phyloP scores from a whole-genome alignment of 1,284 basidiomycete species.

The Ceraceosorus guamensis region DNA sequence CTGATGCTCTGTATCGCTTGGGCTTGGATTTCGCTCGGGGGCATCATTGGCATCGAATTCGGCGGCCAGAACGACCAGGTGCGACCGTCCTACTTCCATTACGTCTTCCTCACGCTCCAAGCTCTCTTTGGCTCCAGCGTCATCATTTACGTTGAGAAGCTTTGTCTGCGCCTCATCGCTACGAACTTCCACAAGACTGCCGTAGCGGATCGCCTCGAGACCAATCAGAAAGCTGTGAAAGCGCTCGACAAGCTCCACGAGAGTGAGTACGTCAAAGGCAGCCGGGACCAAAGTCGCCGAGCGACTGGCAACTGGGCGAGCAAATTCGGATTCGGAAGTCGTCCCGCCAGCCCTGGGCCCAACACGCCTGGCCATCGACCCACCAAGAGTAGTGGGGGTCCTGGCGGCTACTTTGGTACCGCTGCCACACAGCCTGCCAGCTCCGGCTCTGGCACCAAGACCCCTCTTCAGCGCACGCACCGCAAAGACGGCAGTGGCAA shows the following conservation, averaged over 20 bases:
- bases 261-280: conserved; percentile 30
- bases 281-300: not conserved
- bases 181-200: conserved; percentile 46
- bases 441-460: not conserved
- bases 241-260: conserved; percentile 42
- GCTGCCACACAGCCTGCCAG: conserved; percentile 1
- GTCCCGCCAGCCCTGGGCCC: conserved; percentile 28
- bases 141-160: conserved; percentile 37
- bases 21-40: conserved; percentile 45
- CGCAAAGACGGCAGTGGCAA: not conserved
- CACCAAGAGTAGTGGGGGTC: conserved; percentile 21
- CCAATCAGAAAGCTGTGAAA: conserved; percentile 33
- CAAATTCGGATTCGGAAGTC: conserved; percentile 8
- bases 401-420: conserved; percentile 30
- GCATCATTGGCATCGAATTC: conserved; percentile 28
- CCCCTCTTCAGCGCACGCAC: not conserved
- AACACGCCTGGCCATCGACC: conserved; percentile 19
- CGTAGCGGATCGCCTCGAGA: conserved; percentile 39
- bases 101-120: conserved; percentile 24
- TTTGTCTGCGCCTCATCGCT: conserved; percentile 30
- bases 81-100: conserved; percentile 30
- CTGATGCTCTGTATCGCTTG: conserved; percentile 42
- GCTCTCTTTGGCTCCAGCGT: conserved; percentile 38
- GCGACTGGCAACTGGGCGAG: conserved; percentile 20
- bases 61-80: not conserved